Percentiles rank a stretch among this genome's conserved stretches.
Evolutionary conservation across 768 basidiomycete species (phyloP).

Genomic region (Boletus tylopilopsis): DNA sequence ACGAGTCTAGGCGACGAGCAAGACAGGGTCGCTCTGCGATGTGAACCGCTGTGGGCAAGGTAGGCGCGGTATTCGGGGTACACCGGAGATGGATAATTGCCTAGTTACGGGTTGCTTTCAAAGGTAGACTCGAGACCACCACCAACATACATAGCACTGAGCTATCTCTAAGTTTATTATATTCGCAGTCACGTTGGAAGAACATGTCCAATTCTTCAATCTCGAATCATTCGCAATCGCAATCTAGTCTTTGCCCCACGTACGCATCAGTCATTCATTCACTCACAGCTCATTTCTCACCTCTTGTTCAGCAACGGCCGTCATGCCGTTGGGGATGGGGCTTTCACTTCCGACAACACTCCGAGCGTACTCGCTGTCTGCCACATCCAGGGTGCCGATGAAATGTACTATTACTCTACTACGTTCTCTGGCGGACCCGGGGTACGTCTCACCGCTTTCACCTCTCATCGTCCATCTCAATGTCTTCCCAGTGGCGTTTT

Average conservation of each 20-base stretch:
- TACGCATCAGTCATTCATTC: too few species aligned
- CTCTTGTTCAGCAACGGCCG: slow-evolving; percentile 78
- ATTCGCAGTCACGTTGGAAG: slow-evolving; percentile 72
- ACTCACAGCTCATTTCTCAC: too few species aligned
- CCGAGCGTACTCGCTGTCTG: slow-evolving; percentile 83
- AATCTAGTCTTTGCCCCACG: slow-evolving; percentile 96
- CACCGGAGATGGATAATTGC: neutral
- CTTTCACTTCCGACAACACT: slow-evolving; percentile 71
- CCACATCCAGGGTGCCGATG: slow-evolving; percentile 74
- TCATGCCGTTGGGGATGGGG: slow-evolving; percentile 98
- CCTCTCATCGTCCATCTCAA: neutral
- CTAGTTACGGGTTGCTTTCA: too few species aligned
- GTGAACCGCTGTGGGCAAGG: neutral
- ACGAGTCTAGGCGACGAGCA: neutral
- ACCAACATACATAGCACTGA: too few species aligned
- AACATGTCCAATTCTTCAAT: slow-evolving; percentile 72
- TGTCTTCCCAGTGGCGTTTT: slow-evolving; percentile 76
- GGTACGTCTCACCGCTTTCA: slow-evolving; percentile 63
- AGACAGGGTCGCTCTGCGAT: neutral
- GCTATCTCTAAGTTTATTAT: too few species aligned
- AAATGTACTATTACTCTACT: slow-evolving; percentile 90
- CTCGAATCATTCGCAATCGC: slow-evolving; percentile 68
- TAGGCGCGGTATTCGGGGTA: slow-evolving; percentile 19
- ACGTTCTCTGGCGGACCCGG: slow-evolving; percentile 92
- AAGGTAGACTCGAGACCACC: too few species aligned